Base-by-base conservation (phyloP, 352 stramenopile genomes). In the Globisporangium orthogonon region DNA sequence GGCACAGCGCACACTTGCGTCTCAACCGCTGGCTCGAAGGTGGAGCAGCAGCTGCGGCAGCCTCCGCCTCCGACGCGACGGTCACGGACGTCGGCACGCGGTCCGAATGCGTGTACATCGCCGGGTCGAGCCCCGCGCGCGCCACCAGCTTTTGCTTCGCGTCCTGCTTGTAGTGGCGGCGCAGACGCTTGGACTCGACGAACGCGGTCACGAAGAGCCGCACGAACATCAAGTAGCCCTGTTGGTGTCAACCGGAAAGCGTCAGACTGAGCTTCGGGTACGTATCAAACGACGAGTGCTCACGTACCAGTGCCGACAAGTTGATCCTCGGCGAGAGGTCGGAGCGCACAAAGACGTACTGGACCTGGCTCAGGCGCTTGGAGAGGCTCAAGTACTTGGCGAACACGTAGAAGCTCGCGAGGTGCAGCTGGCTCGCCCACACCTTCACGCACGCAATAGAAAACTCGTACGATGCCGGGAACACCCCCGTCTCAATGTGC, bases 1-100 rank as follows among this genome's bases (percentile, higher is more conserved):
- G 77, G 65, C 89, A 97, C 29, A 97, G 74, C 15, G 86, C 83
- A 55, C 89, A 97, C 58, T 95, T 95, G 41, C 83, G 84, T 50
- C 60, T 55, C 31, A 54, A 56, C 28, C 60, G 65, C 11, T 40
- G 71, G 33, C 33, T 53, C 40, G 47, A 43, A 4, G 17, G 33
- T 28, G 15, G 31, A 46, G 39, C 28, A 30, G 30, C 56, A 47
- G 54, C 18, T 54, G 40, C 33, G 45, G 59, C 13, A 50, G 31
- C 28, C 39, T 56, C 50, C 4, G 31, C 56, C 10, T 11, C 13
- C 13, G 33, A 53, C 28, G 39, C 33, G 30, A 61, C 50, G 2
- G 67, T 69, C 17, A 73, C 53, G 3, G 70, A 69, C 10, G 71
- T 74, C 7, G 69, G 65, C 0, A 86, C 73, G 58, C 69, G 66